A percentile compares a stretch with the other conserved stretches of the same genome.
Evolutionary conservation across 192 early-diverging fungal genomes (phyloP).

Genomic region (Entomortierella parvispora): DNA sequence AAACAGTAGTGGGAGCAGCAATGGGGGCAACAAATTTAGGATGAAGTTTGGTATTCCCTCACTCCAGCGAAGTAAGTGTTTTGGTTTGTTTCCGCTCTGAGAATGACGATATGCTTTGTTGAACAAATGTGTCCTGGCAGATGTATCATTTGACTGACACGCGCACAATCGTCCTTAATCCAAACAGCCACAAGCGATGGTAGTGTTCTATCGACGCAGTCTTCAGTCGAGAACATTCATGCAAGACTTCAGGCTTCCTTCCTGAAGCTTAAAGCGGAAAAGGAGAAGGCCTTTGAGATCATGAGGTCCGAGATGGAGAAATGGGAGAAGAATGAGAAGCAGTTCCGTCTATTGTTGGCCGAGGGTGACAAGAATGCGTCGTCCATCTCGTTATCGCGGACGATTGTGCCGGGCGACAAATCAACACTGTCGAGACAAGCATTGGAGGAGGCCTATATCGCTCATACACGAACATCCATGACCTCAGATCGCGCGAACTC

Average conservation of each 20-base stretch:
- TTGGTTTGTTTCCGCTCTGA: not conserved
- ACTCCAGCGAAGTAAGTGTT: slow-evolving; percentile 45
- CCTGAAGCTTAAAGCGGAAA: slow-evolving; percentile 41
- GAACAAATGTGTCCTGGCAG: too few species aligned
- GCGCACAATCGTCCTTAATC: not conserved
- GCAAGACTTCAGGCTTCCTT: slow-evolving; percentile 35
- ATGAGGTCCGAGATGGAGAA: slow-evolving; percentile 52
- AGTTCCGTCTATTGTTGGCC: slow-evolving; percentile 38
- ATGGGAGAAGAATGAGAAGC: slow-evolving; percentile 54
- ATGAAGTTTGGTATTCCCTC: slow-evolving; percentile 39
- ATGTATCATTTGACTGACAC: too few species aligned
- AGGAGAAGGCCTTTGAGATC: slow-evolving; percentile 50
- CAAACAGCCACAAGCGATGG: slow-evolving; percentile 39
- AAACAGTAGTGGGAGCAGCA: not conserved
- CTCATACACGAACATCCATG: slow-evolving; percentile 31
- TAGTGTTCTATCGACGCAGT: slow-evolving; percentile 18
- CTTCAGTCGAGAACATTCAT: slow-evolving; percentile 45
- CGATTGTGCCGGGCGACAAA: slow-evolving; percentile 1
- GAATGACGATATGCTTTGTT: not conserved
- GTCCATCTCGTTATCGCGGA: not conserved
- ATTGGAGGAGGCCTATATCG: slow-evolving; percentile 42
- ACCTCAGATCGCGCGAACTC: slow-evolving; percentile 43
- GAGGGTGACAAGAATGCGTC: slow-evolving; percentile 40
- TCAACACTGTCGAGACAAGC: slow-evolving; percentile 24
- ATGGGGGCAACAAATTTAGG: slow-evolving; percentile 22